Conservation (phyloP, 2,329 filamentous ascomycete species). For the Orbilia blumenaviensis region DNA sequence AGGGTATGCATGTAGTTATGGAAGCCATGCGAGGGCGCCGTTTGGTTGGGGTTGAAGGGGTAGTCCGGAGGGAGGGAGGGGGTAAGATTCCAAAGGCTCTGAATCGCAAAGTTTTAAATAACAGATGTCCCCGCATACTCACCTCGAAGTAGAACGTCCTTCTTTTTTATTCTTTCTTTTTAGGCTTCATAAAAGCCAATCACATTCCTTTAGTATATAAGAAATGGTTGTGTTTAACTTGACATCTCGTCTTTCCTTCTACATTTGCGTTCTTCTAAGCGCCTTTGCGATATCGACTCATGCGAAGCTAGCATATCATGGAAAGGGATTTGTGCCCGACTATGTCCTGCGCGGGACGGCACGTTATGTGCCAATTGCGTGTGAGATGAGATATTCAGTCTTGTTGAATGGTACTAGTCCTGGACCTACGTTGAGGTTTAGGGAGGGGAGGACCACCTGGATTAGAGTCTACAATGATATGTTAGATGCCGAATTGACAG, state of each 20-base stretch:
- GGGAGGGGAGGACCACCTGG: slow-evolving; percentile 65
- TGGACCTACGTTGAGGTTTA: slow-evolving; percentile 65
- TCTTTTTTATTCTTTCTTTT: background rate
- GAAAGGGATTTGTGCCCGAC: slow-evolving; percentile 61
- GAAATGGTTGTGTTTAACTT: background rate
- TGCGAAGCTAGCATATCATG: slow-evolving; percentile 56
- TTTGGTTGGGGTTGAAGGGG: background rate
- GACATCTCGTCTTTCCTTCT: slow-evolving; percentile 23
- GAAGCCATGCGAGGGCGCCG: background rate
- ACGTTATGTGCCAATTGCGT: slow-evolving; percentile 63
- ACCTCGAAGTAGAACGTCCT: background rate
- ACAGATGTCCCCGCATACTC: background rate
- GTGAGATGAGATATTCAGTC: slow-evolving; percentile 64
- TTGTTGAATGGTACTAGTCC: slow-evolving; percentile 67
- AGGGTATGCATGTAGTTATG: background rate
- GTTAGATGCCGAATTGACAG: slow-evolving; percentile 67
- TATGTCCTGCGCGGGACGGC: slow-evolving; percentile 64
- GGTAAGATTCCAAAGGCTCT: background rate
- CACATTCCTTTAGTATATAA: background rate
- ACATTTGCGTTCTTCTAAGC: slow-evolving; percentile 22
- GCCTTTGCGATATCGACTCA: slow-evolving; percentile 22
- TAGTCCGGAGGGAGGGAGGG: no score
- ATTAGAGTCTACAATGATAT: slow-evolving; percentile 71
- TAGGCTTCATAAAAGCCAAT: slow-evolving; percentile 1
- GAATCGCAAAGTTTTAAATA: slow-evolving; percentile 1